Conservation (phyloP, 1,139 yeast species). For the Arxiozyma heterogenica region DNA sequence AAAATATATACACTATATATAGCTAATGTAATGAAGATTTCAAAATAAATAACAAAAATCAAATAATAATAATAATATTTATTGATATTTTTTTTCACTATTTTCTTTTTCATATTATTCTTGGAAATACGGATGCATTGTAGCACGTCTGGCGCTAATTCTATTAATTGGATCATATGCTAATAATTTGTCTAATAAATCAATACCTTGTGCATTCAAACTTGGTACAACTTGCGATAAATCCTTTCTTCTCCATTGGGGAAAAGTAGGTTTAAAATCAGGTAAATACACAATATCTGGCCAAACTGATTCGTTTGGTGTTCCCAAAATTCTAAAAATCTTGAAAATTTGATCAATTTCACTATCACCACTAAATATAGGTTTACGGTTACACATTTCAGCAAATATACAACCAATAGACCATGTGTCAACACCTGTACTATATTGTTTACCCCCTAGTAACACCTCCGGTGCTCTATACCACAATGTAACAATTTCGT, state of each 20-base stretch:
- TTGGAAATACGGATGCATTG: conserved; percentile 81
- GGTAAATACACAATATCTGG: conserved; percentile 93
- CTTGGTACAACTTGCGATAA: conserved; percentile 68
- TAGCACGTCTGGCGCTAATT: conserved; percentile 89
- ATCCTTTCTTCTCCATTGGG: conserved; percentile 80
- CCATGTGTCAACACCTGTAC: conserved; percentile 99
- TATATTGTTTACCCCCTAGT: conserved; percentile 92
- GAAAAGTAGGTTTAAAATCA: conserved; percentile 91
- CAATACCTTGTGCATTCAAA: conserved; percentile 74
- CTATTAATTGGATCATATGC: conserved; percentile 91
- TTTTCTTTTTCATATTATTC: conserved; percentile 27
- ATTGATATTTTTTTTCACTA: too few species aligned
- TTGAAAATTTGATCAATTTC: conserved; percentile 96
- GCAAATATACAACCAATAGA: conserved; percentile 97
- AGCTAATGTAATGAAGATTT: neutral
- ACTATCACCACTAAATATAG: conserved; percentile 94
- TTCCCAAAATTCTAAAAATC: conserved; percentile 85
- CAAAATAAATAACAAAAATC: neutral
- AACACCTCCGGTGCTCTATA: conserved; percentile 94
- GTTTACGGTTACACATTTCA: conserved; percentile 94
- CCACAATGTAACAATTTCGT: conserved; percentile 97
- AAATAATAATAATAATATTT: too few species aligned
- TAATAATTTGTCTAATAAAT: conserved; percentile 67
- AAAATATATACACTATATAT: too few species aligned
- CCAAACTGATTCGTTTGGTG: conserved; percentile 92